phyloP scores from a whole-genome alignment of 108 stramenopile genomes.

The Schizochytrium sp. region DNA sequence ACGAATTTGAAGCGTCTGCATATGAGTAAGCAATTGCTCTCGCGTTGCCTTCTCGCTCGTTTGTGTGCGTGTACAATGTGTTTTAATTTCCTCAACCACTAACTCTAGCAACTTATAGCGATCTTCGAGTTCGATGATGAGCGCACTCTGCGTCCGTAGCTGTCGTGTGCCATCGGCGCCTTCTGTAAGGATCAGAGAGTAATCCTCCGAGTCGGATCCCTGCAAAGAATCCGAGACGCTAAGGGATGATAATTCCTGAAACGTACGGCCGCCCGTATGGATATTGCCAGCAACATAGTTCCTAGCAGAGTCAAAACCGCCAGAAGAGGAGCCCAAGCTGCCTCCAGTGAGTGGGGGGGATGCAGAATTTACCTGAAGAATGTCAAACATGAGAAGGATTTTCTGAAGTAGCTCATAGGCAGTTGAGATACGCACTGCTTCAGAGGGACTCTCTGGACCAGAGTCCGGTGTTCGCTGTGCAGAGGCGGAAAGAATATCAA shows the following conservation, averaged over 20 bases:
- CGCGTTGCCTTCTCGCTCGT: conserved; percentile 16
- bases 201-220: background rate
- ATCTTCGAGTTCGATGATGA: background rate
- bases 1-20: conserved; percentile 33
- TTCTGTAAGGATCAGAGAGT: background rate
- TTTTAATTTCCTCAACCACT: conserved; percentile 46
- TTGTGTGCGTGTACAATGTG: conserved; percentile 13
- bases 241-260: too few species aligned
- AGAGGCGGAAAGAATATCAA: conserved; percentile 38
- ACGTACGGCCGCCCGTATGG: too few species aligned
- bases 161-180: background rate
- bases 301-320: too few species aligned
- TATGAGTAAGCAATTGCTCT: conserved; percentile 36
- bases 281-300: too few species aligned
- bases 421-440: conserved; percentile 33
- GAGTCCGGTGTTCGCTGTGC: background rate
- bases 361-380: background rate
- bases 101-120: conserved; percentile 42
- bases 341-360: background rate
- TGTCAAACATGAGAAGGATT: conserved; percentile 29
- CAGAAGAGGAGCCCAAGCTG: background rate
- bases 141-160: conserved; percentile 32
- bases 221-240: too few species aligned
- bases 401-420: conserved; percentile 45
- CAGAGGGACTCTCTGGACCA: background rate